Base-by-base conservation (phyloP, 2,329 filamentous ascomycete species). In the Sarocladium oryzae region DNA sequence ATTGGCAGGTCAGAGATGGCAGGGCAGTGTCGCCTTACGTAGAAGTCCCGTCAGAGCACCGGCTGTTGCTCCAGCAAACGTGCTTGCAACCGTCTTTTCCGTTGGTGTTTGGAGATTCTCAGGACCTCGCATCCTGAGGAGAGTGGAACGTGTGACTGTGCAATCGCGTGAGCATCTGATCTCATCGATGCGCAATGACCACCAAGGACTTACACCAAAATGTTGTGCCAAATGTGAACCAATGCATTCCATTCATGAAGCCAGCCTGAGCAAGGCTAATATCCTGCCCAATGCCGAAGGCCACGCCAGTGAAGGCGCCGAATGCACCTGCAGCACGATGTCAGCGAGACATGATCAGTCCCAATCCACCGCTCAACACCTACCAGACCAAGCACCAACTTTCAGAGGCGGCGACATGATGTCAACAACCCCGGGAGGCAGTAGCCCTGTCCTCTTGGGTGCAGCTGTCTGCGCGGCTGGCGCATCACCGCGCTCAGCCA, bases 131-230 rank as follows among this genome's bases (percentile, higher is more conserved):
- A 72, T 65, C 53, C 73, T 68, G 57, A 78, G 63, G 57, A 75
- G 52, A 16, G 28, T 18, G 10, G 30, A 33, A 3, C 13, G 7
- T 24, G 51, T 62, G 26, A 61, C 43, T 50, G 11, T 36, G 18
- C 28, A n/a, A n/a, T n/a, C n/a, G n/a, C n/a, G n/a, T n/a, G n/a
- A n/a, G n/a, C n/a, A n/a, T n/a, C n/a, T n/a, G n/a, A n/a, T n/a
- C n/a, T n/a, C n/a, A n/a, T n/a, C n/a, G n/a, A n/a, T n/a, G n/a
- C n/a, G n/a, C n/a, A n/a, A n/a, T n/a, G n/a, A n/a, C n/a, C n/a
- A n/a, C n/a, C n/a, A n/a, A n/a, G n/a, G 53, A 68, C 80, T 61
- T 73, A 84, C 86, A 84, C 76, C 84, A 92, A 64, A 85, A 96
- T 15, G 81, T 86, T 43, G 79, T 81, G 32, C 89, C 89, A 35